Percentiles rank a stretch among this genome's conserved stretches.
Conservation (phyloP, 2,329 filamentous ascomycete species). For the Coniochaeta ligniaria region DNA sequence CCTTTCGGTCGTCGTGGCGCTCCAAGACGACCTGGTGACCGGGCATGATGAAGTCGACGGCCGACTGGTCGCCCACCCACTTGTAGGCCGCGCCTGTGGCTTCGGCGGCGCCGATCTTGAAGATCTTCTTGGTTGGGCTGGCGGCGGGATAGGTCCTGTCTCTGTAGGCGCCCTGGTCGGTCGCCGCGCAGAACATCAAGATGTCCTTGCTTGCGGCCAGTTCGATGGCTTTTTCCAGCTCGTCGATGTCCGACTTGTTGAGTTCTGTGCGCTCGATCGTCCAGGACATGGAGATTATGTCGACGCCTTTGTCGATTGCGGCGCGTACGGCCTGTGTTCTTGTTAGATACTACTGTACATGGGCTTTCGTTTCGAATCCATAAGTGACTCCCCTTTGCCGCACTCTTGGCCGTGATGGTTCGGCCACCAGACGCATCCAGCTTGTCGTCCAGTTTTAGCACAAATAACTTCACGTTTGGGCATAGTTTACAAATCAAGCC, state of each 20-base stretch:
- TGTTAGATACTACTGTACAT: neutral
- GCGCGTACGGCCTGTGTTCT: constrained; percentile 19
- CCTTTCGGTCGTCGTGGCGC: neutral
- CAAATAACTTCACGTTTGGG: constrained; percentile 14
- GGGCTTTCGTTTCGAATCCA: too few species aligned
- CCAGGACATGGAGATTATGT: constrained; percentile 31
- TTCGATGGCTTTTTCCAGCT: constrained; percentile 18
- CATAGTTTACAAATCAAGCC: constrained; percentile 17
- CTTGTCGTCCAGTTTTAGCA: constrained; percentile 14
- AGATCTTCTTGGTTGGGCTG: constrained; percentile 7
- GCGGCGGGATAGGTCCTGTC: constrained; percentile 8
- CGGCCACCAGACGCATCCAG: constrained; percentile 1
- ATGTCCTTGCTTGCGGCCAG: constrained; percentile 19
- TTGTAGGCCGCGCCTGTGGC: constrained; percentile 11
- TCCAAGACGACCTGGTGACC: constrained; percentile 17
- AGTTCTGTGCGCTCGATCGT: constrained; percentile 17
- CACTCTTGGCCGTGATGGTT: constrained; percentile 16
- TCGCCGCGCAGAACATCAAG: constrained; percentile 29
- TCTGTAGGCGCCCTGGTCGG: constrained; percentile 16
- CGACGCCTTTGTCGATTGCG: constrained; percentile 19
- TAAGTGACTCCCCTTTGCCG: constrained; percentile 15
- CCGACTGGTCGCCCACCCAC: constrained; percentile 11
- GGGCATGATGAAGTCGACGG: constrained; percentile 22
- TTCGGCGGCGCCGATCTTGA: constrained; percentile 20
- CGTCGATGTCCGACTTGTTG: constrained; percentile 9